These are phyloP conservation scores for Pythium monospermum DNA, from an alignment of 352 stramenopile genomes.

Conservation along the genomic window DNA sequence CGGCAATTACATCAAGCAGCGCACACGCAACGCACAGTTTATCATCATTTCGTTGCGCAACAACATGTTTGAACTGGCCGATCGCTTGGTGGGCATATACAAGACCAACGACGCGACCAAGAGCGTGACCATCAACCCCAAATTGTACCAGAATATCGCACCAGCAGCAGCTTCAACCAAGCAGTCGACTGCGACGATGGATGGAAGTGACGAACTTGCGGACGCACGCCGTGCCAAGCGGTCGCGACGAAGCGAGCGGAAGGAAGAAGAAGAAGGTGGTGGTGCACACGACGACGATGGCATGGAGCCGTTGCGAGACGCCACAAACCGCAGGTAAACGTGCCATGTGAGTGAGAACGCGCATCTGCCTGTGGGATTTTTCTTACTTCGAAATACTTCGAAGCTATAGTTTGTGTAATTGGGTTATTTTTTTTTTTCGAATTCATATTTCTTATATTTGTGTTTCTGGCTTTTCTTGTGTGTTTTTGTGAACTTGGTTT, in stretches of 20 bases:
- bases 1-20: slow-evolving; percentile 99
- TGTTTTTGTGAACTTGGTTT: slow-evolving; percentile 4
- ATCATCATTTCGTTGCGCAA: slow-evolving; percentile 99
- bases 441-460: slow-evolving; percentile 8
- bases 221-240: slow-evolving; percentile 16
- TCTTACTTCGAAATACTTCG: too few relatives aligned
- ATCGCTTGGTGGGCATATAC: slow-evolving; percentile 99
- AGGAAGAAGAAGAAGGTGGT: background rate
- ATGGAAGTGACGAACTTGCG: slow-evolving; percentile 8
- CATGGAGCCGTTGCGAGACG: slow-evolving; percentile 16
- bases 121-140: slow-evolving; percentile 98
- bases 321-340: slow-evolving; percentile 18
- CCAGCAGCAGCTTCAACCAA: slow-evolving; percentile 1
- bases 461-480: slow-evolving; percentile 3
- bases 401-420: too few relatives aligned
- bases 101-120: slow-evolving; percentile 99
- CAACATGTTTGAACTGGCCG: slow-evolving; percentile 99
- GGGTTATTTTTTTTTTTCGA: background rate
- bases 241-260: slow-evolving; percentile 14
- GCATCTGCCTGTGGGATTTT: background rate
- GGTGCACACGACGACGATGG: slow-evolving; percentile 3
- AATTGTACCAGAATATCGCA: slow-evolving; percentile 59
- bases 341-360: background rate
- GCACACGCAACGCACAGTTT: slow-evolving; percentile 99
- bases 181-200: background rate